These are phyloP conservation scores for Coemansia sp. DNA, from an alignment of 192 early-diverging fungal species.

Conservation along the genomic window DNA sequence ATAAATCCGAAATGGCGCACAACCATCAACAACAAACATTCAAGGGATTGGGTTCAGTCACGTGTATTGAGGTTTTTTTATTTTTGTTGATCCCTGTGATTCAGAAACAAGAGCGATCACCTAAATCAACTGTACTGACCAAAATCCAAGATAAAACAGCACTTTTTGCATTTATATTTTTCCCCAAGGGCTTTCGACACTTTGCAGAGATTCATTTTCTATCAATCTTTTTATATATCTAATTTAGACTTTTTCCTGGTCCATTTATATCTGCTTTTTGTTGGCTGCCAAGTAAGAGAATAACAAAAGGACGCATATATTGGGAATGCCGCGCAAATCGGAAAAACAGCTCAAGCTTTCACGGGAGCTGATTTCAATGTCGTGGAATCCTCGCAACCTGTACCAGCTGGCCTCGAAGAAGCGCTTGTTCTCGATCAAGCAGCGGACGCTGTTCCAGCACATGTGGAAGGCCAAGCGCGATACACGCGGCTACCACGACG, in stretches of 20 bases:
- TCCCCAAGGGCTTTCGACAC: not conserved
- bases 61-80: too few species aligned
- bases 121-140: not conserved
- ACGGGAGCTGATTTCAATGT: constrained; percentile 84
- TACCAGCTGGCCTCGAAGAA: constrained; percentile 73
- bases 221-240: too few species aligned
- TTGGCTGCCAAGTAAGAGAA: not conserved
- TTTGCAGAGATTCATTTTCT: too few species aligned
- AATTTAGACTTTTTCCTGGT: too few species aligned
- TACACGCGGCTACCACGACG: constrained; percentile 91
- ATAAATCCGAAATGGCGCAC: too few species aligned
- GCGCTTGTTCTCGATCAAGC: constrained; percentile 41
- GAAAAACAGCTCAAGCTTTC: constrained; percentile 44
- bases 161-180: not conserved
- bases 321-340: constrained; percentile 48
- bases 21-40: too few species aligned
- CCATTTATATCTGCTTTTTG: too few species aligned
- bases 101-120: too few species aligned
- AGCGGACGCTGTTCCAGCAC: constrained; percentile 84
- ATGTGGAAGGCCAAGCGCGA: constrained; percentile 94
- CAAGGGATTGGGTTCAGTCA: too few species aligned
- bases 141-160: not conserved
- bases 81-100: too few species aligned
- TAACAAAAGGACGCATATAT: not conserved
- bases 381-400: constrained; percentile 93